Percentiles rank a stretch among this genome's conserved stretches.
Conservation (phyloP, 2,329 filamentous ascomycete species). For the Ascochyta koolunga region DNA sequence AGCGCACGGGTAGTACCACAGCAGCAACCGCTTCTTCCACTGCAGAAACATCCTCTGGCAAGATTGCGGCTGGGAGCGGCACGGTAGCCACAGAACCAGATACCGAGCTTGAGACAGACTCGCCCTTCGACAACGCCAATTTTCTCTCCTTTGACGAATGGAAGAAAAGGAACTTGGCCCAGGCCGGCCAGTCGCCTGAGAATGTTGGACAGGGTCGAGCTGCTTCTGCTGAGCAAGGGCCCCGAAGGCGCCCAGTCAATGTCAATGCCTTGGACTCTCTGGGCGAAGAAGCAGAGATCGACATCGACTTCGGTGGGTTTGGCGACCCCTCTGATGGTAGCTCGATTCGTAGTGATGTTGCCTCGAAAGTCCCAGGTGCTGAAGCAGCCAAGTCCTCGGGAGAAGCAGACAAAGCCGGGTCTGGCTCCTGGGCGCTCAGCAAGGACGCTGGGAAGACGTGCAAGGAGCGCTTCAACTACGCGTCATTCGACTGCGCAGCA, state of each 20-base stretch:
- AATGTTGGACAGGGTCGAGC: constrained; percentile 65
- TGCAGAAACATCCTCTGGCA: constrained; percentile 14
- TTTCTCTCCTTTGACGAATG: constrained; percentile 98
- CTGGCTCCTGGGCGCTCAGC: constrained; percentile 61
- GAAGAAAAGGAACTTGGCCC: constrained; percentile 91
- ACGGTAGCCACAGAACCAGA: constrained; percentile 46
- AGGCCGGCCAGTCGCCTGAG: constrained; percentile 78
- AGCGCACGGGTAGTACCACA: constrained; percentile 4
- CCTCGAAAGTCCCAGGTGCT: constrained; percentile 22
- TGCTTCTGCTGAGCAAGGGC: constrained; percentile 49
- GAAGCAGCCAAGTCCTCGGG: constrained; percentile 20
- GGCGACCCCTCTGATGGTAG: constrained; percentile 48
- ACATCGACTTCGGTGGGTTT: constrained; percentile 72
- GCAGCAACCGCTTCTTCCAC: constrained; percentile 6
- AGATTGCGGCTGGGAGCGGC: constrained; percentile 7
- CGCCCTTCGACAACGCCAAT: constrained; percentile 73
- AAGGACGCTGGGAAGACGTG: constrained; percentile 97
- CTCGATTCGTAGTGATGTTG: constrained; percentile 23
- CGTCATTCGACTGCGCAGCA: constrained; percentile 95
- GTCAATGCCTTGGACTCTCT: constrained; percentile 76
- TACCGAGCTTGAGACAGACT: constrained; percentile 66
- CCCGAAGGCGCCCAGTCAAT: constrained; percentile 60
- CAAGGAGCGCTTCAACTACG: constrained; percentile 97
- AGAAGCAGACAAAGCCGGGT: constrained; percentile 38
- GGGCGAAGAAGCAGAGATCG: constrained; percentile 88